These are phyloP conservation scores for Colletotrichum lindemuthianum DNA, from an alignment of 2,329 filamentous ascomycete genomes.

Conservation along the genomic window DNA sequence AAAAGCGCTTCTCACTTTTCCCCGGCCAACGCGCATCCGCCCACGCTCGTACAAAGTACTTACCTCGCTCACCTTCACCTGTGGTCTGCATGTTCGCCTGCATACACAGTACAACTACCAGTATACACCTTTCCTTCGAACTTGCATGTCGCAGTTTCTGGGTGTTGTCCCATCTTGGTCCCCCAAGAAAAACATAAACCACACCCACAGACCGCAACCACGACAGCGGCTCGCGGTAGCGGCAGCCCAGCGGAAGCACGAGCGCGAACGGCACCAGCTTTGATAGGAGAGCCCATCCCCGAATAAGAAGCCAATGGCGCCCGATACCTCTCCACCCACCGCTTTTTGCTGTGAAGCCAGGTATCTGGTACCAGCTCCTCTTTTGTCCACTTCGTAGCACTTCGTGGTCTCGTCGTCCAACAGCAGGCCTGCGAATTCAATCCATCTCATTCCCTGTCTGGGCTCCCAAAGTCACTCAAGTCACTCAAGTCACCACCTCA, in stretches of 20 bases:
- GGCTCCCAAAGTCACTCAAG: constrained; percentile 27
- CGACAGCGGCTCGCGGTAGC: constrained; percentile 8
- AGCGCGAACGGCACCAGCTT: constrained; percentile 20
- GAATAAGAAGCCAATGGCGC: neutral
- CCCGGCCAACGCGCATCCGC: neutral
- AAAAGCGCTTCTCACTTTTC: too few species aligned
- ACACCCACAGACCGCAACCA: neutral
- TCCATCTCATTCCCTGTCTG: constrained; percentile 30
- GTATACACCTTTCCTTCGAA: too few species aligned
- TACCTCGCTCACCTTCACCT: neutral
- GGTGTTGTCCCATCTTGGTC: too few species aligned
- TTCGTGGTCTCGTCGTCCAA: constrained; percentile 10
- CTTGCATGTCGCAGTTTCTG: too few species aligned
- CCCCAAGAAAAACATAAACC: neutral
- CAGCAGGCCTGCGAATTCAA: constrained; percentile 23
- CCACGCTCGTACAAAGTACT: too few species aligned
- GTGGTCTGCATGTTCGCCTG: neutral
- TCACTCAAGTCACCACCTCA: constrained; percentile 30
- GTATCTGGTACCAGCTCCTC: constrained; percentile 3
- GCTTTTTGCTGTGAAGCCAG: neutral
- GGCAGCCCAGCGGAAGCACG: constrained; percentile 21
- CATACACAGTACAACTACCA: neutral
- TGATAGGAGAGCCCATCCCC: neutral
- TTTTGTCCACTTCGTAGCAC: neutral
- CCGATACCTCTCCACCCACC: neutral